These are phyloP conservation scores for Pelargonium myrrhifolium DNA, from an alignment of 441 rosid species.

Conservation along the genomic window DNA sequence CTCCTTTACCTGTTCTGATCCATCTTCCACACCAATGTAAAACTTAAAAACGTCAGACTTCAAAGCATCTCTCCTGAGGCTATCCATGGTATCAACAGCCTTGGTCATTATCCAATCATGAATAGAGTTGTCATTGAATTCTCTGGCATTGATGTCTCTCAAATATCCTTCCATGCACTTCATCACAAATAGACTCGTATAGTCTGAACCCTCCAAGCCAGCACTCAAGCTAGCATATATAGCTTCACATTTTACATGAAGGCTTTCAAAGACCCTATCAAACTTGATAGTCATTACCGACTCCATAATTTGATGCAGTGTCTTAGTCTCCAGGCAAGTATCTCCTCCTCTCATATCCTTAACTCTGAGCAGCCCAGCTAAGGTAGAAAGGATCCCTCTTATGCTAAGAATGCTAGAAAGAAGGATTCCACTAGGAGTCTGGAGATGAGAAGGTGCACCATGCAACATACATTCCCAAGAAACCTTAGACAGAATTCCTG, in stretches of 20 bases:
- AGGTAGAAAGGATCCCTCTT: constrained; percentile 51
- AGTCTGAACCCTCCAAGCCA: constrained; percentile 49
- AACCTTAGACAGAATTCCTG: constrained; percentile 56
- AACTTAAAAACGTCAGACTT: constrained; percentile 49
- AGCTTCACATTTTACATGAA: constrained; percentile 69
- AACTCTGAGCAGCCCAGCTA: constrained; percentile 58
- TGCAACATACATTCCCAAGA: constrained; percentile 84
- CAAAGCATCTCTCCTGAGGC: constrained; percentile 65
- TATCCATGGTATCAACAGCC: constrained; percentile 66
- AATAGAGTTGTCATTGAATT: constrained; percentile 42
- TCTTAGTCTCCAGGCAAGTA: constrained; percentile 42
- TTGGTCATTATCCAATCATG: constrained; percentile 73
- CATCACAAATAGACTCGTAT: constrained; percentile 57
- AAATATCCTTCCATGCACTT: constrained; percentile 84
- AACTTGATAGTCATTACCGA: constrained; percentile 69
- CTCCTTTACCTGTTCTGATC: constrained; percentile 39
- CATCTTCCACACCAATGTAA: constrained; percentile 67
- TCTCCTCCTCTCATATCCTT: constrained; percentile 34
- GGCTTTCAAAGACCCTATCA: constrained; percentile 65
- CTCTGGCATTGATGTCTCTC: constrained; percentile 49
- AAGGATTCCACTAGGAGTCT: constrained; percentile 54
- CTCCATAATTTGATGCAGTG: constrained; percentile 49
- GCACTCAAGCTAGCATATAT: constrained; percentile 48
- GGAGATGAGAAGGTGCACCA: constrained; percentile 80
- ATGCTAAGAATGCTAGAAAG: constrained; percentile 74